Conservation (phyloP, 2,329 filamentous ascomycete genomes). For the Diaporthe capsici region DNA sequence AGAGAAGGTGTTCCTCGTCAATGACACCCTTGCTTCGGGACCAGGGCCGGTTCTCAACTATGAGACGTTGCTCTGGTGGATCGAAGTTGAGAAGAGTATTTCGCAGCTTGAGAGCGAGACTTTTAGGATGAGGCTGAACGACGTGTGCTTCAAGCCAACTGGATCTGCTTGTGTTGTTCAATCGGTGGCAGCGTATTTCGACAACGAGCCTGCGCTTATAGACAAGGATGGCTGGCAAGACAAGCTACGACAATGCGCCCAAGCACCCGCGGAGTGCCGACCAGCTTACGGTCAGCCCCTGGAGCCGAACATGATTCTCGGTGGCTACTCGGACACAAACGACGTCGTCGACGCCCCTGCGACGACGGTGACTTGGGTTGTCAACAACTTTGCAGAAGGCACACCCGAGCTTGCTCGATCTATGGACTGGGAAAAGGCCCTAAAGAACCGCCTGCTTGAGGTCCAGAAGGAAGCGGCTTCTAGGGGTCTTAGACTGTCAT, state of each 20-base stretch:
- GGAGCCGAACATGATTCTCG: conserved; percentile 86
- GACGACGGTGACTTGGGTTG: conserved; percentile 93
- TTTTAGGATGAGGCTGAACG: conserved; percentile 78
- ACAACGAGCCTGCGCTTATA: conserved; percentile 73
- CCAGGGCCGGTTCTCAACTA: conserved; percentile 87
- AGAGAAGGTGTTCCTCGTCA: conserved; percentile 94
- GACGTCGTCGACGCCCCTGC: conserved; percentile 82
- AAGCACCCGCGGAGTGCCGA: conserved; percentile 86
- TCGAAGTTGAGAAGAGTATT: conserved; percentile 86
- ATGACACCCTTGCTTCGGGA: conserved; percentile 77
- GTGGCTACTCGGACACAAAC: conserved; percentile 77
- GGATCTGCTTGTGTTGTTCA: conserved; percentile 93
- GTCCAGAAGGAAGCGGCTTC: conserved; percentile 84
- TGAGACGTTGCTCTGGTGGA: conserved; percentile 94
- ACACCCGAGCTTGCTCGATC: conserved; percentile 78
- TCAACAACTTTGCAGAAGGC: conserved; percentile 84
- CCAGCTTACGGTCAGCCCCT: conserved; percentile 92
- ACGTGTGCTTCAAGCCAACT: conserved; percentile 95
- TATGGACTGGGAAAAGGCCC: conserved; percentile 89
- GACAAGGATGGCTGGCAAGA: conserved; percentile 79
- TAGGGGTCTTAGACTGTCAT: conserved; percentile 88
- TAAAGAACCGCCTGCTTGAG: conserved; percentile 81
- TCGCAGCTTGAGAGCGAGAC: conserved; percentile 78
- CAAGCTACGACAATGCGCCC: conserved; percentile 79
- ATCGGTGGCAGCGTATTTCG: conserved; percentile 91